Percentiles rank a stretch among this genome's conserved stretches.
Evolutionary conservation across 2,329 filamentous ascomycete genomes (phyloP).

Genomic region (Colletotrichum tropicicola): DNA sequence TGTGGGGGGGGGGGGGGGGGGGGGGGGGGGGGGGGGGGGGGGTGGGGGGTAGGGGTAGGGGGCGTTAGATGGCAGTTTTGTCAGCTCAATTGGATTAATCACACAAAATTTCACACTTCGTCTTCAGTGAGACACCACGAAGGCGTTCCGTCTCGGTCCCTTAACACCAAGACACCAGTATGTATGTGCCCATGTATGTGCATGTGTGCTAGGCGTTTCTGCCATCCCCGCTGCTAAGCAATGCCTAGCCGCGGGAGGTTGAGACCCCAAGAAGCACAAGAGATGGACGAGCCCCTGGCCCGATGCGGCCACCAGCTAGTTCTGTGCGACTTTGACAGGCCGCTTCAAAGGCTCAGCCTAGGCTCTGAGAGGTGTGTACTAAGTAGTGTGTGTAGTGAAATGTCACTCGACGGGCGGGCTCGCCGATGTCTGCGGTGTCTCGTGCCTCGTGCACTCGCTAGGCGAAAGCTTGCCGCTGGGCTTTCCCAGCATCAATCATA

Average conservation of each 20-base stretch:
- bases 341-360: not conserved
- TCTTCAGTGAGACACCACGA: too few species aligned
- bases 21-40: not conserved
- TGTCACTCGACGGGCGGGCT: slow-evolving; percentile 17
- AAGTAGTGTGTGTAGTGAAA: too few species aligned
- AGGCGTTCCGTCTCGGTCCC: too few species aligned
- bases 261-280: slow-evolving; percentile 12
- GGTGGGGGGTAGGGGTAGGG: too few species aligned
- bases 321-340: not conserved
- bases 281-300: slow-evolving; percentile 14
- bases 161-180: too few species aligned
- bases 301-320: not conserved
- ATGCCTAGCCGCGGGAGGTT: slow-evolving; percentile 8
- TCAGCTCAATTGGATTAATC: too few species aligned
- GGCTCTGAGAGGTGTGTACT: not conserved
- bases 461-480: not conserved
- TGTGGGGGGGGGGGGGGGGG: too few species aligned
- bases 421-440: not conserved
- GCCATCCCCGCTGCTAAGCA: not conserved
- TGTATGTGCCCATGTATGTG: too few species aligned
- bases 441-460: not conserved
- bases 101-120: too few species aligned
- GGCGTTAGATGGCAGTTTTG: too few species aligned
- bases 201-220: slow-evolving; percentile 2
- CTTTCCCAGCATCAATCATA: slow-evolving; percentile 5